Conservation (phyloP, 2,329 filamentous ascomycete genomes). For the Camillea tinctor region DNA sequence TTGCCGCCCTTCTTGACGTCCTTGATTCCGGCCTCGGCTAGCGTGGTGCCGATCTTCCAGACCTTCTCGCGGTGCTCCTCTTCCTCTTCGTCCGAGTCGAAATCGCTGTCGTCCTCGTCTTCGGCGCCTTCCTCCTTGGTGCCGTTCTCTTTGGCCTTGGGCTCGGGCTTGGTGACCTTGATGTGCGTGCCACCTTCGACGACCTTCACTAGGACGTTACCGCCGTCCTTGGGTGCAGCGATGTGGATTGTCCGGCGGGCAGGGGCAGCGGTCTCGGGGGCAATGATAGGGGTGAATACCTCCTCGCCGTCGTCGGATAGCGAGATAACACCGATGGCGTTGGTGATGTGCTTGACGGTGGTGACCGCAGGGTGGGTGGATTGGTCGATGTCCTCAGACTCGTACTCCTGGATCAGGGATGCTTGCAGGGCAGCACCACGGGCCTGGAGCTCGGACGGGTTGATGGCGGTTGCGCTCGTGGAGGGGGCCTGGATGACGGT, state of each 20-base stretch:
- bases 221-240: slow-evolving; percentile 72
- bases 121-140: slow-evolving; percentile 53
- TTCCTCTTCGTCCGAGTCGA: slow-evolving; percentile 70
- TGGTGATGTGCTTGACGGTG: slow-evolving; percentile 83
- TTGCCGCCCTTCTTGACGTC: slow-evolving; percentile 85
- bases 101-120: slow-evolving; percentile 65
- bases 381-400: slow-evolving; percentile 89
- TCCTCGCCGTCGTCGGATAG: slow-evolving; percentile 57
- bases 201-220: slow-evolving; percentile 84
- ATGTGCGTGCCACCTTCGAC: slow-evolving; percentile 88
- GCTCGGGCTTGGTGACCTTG: slow-evolving; percentile 86
- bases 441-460: slow-evolving; percentile 86
- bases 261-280: slow-evolving; percentile 84
- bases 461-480: slow-evolving; percentile 74
- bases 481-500: slow-evolving; percentile 81
- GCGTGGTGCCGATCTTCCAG: slow-evolving; percentile 80
- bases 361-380: slow-evolving; percentile 94
- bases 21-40: slow-evolving; percentile 83
- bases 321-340: slow-evolving; percentile 81
- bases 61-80: slow-evolving; percentile 87
- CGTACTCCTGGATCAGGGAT: slow-evolving; percentile 90
- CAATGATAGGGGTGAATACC: slow-evolving; percentile 77
- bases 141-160: slow-evolving; percentile 67
- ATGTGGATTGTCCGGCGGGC: slow-evolving; percentile 83
- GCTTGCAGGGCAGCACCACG: slow-evolving; percentile 95